A percentile compares a stretch with the other conserved stretches of the same genome.
Evolutionary conservation across 371 early-diverging fungal genomes (phyloP).

Genomic region (Sporodiniella umbellata): DNA sequence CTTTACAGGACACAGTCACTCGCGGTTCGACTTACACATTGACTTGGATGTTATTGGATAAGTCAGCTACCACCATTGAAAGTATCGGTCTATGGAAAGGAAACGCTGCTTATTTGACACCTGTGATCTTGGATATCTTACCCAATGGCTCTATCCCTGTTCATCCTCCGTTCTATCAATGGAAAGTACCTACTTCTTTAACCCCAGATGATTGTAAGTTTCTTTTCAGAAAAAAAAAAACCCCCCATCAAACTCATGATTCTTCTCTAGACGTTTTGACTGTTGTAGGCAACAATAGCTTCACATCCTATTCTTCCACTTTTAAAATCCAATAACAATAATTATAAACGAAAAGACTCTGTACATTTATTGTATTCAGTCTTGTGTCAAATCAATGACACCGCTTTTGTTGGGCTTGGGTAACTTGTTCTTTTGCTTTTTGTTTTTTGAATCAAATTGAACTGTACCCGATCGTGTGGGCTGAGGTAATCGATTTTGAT

Average conservation of each 20-base stretch:
- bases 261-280: slow-evolving; percentile 9
- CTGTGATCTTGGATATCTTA: slow-evolving; percentile 10
- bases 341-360: not conserved
- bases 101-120: slow-evolving; percentile 1
- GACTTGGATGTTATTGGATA: slow-evolving; percentile 5
- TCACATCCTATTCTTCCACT: slow-evolving; percentile 7
- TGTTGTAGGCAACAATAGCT: slow-evolving; percentile 5
- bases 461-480: slow-evolving; percentile 23
- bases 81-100: slow-evolving; percentile 14
- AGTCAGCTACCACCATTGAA: slow-evolving; percentile 11
- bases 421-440: slow-evolving; percentile 1
- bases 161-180: slow-evolving; percentile 5
- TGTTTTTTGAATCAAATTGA: slow-evolving; percentile 3
- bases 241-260: not conserved
- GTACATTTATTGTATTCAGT: slow-evolving; percentile 1
- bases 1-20: no score
- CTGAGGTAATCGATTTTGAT: slow-evolving; percentile 12
- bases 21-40: slow-evolving; percentile 4
- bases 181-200: slow-evolving; percentile 13
- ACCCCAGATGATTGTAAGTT: slow-evolving; percentile 15
- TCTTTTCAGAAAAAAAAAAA: not conserved
- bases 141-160: slow-evolving; percentile 9
- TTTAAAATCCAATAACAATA: no score
- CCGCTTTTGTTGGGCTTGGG: slow-evolving; percentile 24
- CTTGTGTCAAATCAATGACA: slow-evolving; percentile 12